Evolutionary conservation across 129 eudicot species (phyloP).

Genomic region (Scalesia atractyloides): DNA sequence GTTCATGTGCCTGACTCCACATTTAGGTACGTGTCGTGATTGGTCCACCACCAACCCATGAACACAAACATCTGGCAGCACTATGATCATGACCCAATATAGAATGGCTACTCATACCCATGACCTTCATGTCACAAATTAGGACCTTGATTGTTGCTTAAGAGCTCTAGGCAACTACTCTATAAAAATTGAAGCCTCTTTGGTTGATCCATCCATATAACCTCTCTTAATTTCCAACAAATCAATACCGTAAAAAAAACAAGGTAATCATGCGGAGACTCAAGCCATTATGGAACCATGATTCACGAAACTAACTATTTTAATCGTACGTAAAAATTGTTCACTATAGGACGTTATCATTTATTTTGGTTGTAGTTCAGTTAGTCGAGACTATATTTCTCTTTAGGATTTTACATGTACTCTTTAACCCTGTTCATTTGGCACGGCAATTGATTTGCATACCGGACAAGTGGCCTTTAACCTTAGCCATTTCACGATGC

Average conservation of each 20-base stretch:
- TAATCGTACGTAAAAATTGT: background rate
- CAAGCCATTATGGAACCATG: background rate
- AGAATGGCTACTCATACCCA: too few relatives aligned
- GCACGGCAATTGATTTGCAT: background rate
- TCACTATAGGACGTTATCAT: background rate
- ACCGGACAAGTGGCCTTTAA: conserved; percentile 10
- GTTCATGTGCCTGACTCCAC: too few relatives aligned
- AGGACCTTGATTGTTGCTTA: background rate
- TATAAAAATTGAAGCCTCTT: background rate
- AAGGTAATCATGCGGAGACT: background rate
- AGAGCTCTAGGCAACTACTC: background rate
- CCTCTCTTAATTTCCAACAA: background rate
- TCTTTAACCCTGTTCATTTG: conserved; percentile 2
- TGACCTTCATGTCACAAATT: too few relatives aligned
- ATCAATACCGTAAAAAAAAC: background rate
- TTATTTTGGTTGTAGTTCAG: background rate
- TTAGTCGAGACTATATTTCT: background rate
- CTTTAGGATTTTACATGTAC: too few relatives aligned
- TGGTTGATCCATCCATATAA: background rate
- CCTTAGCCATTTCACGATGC: conserved; percentile 19
- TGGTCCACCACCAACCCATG: too few relatives aligned
- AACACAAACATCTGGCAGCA: too few relatives aligned
- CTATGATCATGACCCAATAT: too few relatives aligned
- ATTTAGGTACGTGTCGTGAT: too few relatives aligned
- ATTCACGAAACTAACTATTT: background rate